Conservation (phyloP, 306 rosid genomes). For the Arachis stenosperma region DNA sequence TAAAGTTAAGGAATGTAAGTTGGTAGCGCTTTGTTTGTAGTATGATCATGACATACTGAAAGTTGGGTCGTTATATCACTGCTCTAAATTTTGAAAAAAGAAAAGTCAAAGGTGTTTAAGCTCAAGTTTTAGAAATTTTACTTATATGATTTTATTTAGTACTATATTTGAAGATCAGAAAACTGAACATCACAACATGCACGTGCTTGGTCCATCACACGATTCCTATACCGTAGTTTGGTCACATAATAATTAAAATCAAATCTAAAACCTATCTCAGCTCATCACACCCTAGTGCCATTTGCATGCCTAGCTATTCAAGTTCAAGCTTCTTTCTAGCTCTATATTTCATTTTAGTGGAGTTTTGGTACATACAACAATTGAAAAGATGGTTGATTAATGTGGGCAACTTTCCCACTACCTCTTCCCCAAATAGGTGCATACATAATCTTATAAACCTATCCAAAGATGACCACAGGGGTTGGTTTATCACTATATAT, state of each 20-base stretch:
- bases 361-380: not conserved
- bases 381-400: slow-evolving; percentile 4
- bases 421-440: not conserved
- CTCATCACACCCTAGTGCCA: not conserved
- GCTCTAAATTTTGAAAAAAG: no score
- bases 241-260: not conserved
- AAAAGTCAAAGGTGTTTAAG: no score
- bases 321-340: slow-evolving; percentile 25
- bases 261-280: not conserved
- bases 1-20: no score
- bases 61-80: no score
- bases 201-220: not conserved
- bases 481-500: slow-evolving; percentile 18
- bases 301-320: slow-evolving; percentile 5
- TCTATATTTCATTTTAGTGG: slow-evolving; percentile 27
- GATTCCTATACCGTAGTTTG: not conserved
- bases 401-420: slow-evolving; percentile 32
- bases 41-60: no score
- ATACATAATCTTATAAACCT: not conserved
- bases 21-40: no score
- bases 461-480: not conserved
- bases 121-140: no score
- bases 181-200: no score
- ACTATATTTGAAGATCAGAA: no score
- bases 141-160: no score